Conservation (phyloP, 257 asterid genomes). For the Striga asiatica region DNA sequence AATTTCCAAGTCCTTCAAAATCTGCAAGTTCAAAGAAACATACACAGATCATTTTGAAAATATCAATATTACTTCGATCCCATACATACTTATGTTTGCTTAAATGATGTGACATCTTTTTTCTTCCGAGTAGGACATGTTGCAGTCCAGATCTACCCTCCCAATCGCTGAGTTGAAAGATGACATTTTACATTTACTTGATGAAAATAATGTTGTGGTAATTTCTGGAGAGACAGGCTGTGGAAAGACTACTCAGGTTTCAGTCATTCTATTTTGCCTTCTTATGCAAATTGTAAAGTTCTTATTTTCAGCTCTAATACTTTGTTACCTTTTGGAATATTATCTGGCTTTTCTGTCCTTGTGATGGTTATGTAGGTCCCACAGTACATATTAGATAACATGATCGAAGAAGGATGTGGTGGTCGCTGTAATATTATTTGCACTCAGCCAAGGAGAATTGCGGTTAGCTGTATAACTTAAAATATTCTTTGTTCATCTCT, state of each 20-base stretch:
- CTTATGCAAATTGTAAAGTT: slow-evolving; percentile 8
- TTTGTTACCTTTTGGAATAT: neutral
- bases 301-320: slow-evolving; percentile 1
- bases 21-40: slow-evolving; percentile 12
- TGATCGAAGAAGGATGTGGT: slow-evolving; percentile 88
- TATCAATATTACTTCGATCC: too few species aligned
- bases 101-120: slow-evolving; percentile 15
- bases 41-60: too few species aligned
- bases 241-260: slow-evolving; percentile 98
- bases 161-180: slow-evolving; percentile 79
- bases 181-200: slow-evolving; percentile 55
- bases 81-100: too few species aligned
- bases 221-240: slow-evolving; percentile 98
- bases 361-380: slow-evolving; percentile 63
- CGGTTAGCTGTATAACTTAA: slow-evolving; percentile 48
- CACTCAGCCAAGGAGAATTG: slow-evolving; percentile 99
- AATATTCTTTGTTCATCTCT: too few species aligned
- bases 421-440: slow-evolving; percentile 80
- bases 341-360: slow-evolving; percentile 11
- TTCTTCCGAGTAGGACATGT: slow-evolving; percentile 51
- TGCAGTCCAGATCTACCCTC: slow-evolving; percentile 63
- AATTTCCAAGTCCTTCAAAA: neutral
- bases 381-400: slow-evolving; percentile 83
- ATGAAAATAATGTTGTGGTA: slow-evolving; percentile 68
- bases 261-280: slow-evolving; percentile 13